phyloP scores from a whole-genome alignment of 805 yeast genomes.

The Allodekkera sacchari region DNA sequence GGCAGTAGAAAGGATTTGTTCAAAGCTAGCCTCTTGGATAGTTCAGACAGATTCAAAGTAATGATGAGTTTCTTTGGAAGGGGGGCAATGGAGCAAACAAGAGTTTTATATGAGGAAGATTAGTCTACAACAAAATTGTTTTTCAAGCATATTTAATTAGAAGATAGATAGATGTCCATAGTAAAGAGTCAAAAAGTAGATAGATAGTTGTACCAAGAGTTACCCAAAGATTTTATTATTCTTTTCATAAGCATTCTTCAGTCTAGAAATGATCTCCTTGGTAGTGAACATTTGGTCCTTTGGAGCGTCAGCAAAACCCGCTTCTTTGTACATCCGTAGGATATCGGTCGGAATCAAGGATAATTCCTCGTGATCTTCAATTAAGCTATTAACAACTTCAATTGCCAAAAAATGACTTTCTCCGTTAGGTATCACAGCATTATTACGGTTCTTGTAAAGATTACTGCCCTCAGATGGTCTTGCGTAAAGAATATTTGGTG shows the following conservation, averaged over 20 bases:
- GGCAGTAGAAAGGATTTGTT: constrained; percentile 60
- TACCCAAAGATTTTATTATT: constrained; percentile 13
- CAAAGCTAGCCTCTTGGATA: constrained; percentile 42
- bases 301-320: constrained; percentile 29
- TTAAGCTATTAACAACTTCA: constrained; percentile 79
- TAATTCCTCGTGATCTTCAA: constrained; percentile 72
- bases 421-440: constrained; percentile 29
- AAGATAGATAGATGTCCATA: background rate
- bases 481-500: constrained; percentile 80
- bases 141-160: background rate
- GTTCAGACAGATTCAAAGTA: constrained; percentile 60
- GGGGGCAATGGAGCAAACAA: constrained; percentile 63
- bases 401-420: constrained; percentile 82
- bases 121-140: background rate
- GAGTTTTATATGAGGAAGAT: constrained; percentile 4
- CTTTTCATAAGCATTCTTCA: constrained; percentile 21
- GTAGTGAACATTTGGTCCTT: constrained; percentile 20
- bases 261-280: constrained; percentile 31
- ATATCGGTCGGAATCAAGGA: constrained; percentile 68
- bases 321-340: constrained; percentile 37
- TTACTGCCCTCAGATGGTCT: constrained; percentile 37
- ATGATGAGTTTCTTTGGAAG: constrained; percentile 79
- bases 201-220: background rate
- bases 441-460: background rate
- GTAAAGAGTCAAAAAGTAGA: background rate